Percentiles rank a stretch among this genome's conserved stretches.
These are phyloP conservation scores for Chlorella sp. DNA, from an alignment of 139 green algal species.

Conservation along the genomic window DNA sequence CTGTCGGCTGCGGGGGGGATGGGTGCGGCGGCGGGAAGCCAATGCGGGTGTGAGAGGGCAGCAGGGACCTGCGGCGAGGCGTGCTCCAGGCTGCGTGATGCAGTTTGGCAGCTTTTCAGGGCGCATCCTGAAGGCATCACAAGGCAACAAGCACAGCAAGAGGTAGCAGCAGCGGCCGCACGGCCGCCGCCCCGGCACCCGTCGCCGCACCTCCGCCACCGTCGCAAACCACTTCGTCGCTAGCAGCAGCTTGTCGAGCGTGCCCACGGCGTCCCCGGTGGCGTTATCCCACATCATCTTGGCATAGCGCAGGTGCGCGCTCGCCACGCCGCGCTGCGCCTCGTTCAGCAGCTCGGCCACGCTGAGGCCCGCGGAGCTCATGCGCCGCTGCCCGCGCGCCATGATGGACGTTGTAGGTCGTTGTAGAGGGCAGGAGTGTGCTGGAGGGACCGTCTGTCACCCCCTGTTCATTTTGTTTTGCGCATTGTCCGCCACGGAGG, in stretches of 20 bases:
- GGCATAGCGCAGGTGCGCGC: conserved; percentile 39
- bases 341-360: conserved; percentile 51
- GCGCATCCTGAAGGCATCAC: too few relatives aligned
- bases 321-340: conserved; percentile 32
- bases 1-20: background rate
- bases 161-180: background rate
- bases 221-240: conserved; percentile 40
- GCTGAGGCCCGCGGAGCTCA: conserved; percentile 29
- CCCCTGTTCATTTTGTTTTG: too few relatives aligned
- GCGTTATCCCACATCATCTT: conserved; percentile 46
- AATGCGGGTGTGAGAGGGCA: background rate
- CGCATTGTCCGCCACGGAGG: too few relatives aligned
- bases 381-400: background rate
- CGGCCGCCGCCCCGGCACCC: background rate
- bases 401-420: conserved; percentile 10
- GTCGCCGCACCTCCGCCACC: conserved; percentile 36
- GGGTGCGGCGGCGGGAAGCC: background rate
- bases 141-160: too few relatives aligned
- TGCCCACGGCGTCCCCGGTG: conserved; percentile 9
- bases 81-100: background rate
- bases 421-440: too few relatives aligned
- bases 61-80: background rate
- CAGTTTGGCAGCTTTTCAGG: too few relatives aligned
- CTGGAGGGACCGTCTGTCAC: background rate
- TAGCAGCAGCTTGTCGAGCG: conserved; percentile 33